Evolutionary conservation across 2,329 filamentous ascomycete genomes (phyloP).

Genomic region (Fusarium acutatum): DNA sequence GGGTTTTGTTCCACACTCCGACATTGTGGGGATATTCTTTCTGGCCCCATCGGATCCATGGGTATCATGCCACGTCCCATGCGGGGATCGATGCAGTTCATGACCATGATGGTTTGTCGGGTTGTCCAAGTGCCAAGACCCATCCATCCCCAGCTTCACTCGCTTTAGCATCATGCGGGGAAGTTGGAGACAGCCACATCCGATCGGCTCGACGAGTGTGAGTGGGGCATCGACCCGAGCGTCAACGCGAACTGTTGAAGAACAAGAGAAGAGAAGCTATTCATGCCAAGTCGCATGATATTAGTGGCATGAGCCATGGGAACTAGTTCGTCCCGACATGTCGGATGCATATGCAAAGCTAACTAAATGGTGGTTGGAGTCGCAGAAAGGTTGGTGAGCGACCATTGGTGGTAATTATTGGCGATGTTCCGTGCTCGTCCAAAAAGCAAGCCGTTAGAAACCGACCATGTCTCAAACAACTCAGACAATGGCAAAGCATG

Average conservation of each 20-base stretch:
- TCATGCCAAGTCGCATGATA: constrained; percentile 10
- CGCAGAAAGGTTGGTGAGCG: neutral
- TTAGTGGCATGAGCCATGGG: neutral
- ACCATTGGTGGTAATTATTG: neutral
- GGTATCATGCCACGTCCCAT: constrained; percentile 24
- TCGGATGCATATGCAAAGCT: neutral
- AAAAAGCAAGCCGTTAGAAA: neutral
- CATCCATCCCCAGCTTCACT: constrained; percentile 1
- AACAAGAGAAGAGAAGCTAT: neutral
- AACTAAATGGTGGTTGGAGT: neutral
- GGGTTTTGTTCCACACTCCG: constrained; percentile 7
- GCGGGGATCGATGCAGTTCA: neutral
- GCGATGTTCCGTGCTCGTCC: neutral
- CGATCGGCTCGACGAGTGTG: constrained; percentile 41
- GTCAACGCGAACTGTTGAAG: neutral
- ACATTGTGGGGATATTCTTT: constrained; percentile 14
- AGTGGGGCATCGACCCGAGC: constrained; percentile 41
- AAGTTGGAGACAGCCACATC: constrained; percentile 38
- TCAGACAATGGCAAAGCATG: constrained; percentile 61
- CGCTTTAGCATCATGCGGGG: constrained; percentile 35
- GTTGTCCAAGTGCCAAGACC: neutral
- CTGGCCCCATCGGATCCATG: constrained; percentile 21
- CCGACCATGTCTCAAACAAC: neutral
- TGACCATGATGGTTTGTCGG: neutral
- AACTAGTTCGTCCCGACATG: neutral